Percentiles rank a stretch among this genome's conserved stretches.
phyloP scores from a whole-genome alignment of 805 yeast species.

The Groenewaldozyma salmanticensis region DNA sequence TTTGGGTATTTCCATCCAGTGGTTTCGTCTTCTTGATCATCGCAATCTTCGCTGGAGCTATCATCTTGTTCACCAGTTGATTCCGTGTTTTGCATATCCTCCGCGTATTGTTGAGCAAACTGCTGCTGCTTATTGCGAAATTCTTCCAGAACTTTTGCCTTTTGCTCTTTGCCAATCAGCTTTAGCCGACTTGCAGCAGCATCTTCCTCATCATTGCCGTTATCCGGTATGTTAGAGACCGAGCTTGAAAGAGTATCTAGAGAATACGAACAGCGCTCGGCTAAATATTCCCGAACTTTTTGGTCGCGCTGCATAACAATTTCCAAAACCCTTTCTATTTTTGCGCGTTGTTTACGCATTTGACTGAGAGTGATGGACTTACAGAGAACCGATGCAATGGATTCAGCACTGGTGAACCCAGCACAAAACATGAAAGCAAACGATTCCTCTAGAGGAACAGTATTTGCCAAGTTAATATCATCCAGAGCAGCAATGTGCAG shows the following conservation, averaged over 20 bases:
- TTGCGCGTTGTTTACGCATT: neutral
- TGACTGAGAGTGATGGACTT: neutral
- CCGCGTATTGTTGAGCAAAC: constrained; percentile 50
- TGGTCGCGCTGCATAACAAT: neutral
- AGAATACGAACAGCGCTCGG: neutral
- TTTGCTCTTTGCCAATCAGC: constrained; percentile 58
- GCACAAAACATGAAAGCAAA: constrained; percentile 2
- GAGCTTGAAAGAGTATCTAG: neutral
- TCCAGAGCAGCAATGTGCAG: constrained; percentile 51
- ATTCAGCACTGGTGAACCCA: neutral
- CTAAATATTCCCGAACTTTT: neutral
- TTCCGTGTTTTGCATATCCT: constrained; percentile 11
- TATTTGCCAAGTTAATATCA: constrained; percentile 38
- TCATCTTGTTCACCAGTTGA: constrained; percentile 21
- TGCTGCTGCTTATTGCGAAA: constrained; percentile 59
- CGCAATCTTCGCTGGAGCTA: constrained; percentile 19
- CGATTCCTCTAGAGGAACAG: constrained; percentile 1
- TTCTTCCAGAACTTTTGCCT: constrained; percentile 62
- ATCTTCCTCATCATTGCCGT: constrained; percentile 8
- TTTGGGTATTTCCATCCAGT: constrained; percentile 57
- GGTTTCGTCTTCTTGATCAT: constrained; percentile 28
- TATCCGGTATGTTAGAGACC: constrained; percentile 16
- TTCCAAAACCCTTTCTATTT: constrained; percentile 1
- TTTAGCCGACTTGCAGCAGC: constrained; percentile 50
- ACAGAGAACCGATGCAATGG: constrained; percentile 2